A percentile compares a stretch with the other conserved stretches of the same genome.
These are phyloP conservation scores for Phytopythium helicoides DNA, from an alignment of 352 stramenopile species.

Conservation along the genomic window DNA sequence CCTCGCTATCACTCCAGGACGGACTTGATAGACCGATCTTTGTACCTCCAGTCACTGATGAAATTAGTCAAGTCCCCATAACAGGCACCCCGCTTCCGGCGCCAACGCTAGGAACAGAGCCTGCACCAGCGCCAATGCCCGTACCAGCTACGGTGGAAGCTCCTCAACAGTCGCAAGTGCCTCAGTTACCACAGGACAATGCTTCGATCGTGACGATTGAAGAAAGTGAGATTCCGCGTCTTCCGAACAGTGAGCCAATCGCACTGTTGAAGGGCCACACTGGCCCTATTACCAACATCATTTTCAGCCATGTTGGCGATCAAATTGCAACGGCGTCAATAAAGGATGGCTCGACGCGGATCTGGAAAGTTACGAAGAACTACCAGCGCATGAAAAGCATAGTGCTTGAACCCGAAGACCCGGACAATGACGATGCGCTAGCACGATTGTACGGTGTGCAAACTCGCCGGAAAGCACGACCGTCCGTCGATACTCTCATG, in stretches of 20 bases:
- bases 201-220: constrained; percentile 38
- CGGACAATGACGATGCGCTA: constrained; percentile 39
- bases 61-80: no score
- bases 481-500: constrained; percentile 59
- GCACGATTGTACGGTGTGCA: constrained; percentile 43
- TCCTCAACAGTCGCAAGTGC: constrained; percentile 37
- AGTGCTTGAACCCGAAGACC: constrained; percentile 49
- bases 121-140: neutral
- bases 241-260: constrained; percentile 51
- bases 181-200: constrained; percentile 48
- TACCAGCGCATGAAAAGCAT: constrained; percentile 52
- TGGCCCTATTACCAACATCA: constrained; percentile 92
- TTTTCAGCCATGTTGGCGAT: constrained; percentile 90
- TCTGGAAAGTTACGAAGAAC: constrained; percentile 66
- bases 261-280: constrained; percentile 86
- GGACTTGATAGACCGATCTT: no score
- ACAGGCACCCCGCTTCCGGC: no score
- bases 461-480: constrained; percentile 33
- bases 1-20: no score
- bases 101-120: neutral
- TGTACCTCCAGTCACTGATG: no score
- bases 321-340: constrained; percentile 93
- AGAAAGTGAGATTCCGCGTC: constrained; percentile 38
- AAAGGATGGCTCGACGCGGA: constrained; percentile 87
- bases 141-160: neutral